Evolutionary conservation across 2,329 filamentous ascomycete species (phyloP).

Genomic region (Colletotrichum limetticola): DNA sequence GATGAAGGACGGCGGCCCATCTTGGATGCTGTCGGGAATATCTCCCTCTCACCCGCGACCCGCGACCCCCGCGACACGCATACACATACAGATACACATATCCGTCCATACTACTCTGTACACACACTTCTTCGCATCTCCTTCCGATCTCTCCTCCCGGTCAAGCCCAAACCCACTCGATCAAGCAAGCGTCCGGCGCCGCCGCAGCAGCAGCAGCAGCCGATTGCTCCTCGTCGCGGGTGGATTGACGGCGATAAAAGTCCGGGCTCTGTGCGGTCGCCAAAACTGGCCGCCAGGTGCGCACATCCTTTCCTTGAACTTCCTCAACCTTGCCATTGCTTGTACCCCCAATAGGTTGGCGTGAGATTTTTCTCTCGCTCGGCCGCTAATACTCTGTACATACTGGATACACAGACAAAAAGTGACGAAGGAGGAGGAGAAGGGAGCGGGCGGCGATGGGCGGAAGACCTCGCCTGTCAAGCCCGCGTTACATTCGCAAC

Average conservation of each 20-base stretch:
- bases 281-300: slow-evolving; percentile 11
- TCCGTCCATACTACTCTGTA: not conserved
- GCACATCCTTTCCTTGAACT: not conserved
- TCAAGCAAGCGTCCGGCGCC: slow-evolving; percentile 29
- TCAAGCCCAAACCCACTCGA: slow-evolving; percentile 7
- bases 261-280: not conserved
- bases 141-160: not conserved
- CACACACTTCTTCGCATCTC: not conserved
- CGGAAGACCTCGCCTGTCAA: slow-evolving; percentile 31
- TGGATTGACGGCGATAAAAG: not conserved
- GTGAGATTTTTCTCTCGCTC: slow-evolving; percentile 16
- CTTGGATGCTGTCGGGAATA: not conserved
- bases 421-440: not conserved
- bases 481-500: slow-evolving; percentile 35
- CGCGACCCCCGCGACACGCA: not conserved
- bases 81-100: not conserved
- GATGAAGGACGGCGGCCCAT: not conserved
- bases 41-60: not conserved
- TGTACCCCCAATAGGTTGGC: not conserved
- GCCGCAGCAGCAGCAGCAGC: slow-evolving; percentile 7
- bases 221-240: not conserved
- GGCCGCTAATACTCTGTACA: not conserved
- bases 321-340: not conserved
- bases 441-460: slow-evolving; percentile 11
- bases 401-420: slow-evolving; percentile 1